Evolutionary conservation across 2,329 filamentous ascomycete genomes (phyloP).

Genomic region (Pestalotiopsis sp.): DNA sequence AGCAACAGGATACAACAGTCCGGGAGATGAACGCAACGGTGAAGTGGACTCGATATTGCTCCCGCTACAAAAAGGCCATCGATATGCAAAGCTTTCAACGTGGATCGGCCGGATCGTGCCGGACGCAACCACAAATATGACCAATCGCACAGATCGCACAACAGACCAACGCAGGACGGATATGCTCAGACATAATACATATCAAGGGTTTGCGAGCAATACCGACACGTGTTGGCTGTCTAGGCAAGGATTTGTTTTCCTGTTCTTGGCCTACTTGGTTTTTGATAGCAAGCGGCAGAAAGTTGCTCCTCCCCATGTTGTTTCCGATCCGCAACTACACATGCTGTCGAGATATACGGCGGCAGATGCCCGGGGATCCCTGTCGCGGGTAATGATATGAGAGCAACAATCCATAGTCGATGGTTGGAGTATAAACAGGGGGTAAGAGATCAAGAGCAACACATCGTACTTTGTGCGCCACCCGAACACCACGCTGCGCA

Average conservation of each 20-base stretch:
- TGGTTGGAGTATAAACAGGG: neutral
- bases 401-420: neutral
- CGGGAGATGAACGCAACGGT: neutral
- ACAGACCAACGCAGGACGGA: neutral
- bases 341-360: neutral
- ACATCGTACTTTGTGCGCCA: neutral
- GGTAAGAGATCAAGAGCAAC: neutral
- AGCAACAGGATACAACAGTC: neutral
- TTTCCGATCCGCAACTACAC: neutral
- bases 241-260: neutral
- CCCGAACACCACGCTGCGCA: too few species aligned
- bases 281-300: neutral
- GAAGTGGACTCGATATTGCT: neutral
- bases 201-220: neutral
- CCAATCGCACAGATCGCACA: neutral
- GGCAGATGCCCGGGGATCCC: neutral
- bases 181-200: neutral
- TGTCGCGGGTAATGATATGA: neutral
- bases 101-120: neutral
- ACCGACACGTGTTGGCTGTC: neutral
- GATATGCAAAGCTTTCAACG: neutral
- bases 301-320: neutral
- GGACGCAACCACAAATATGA: neutral
- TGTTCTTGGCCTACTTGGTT: too few species aligned
- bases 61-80: neutral